Evolutionary conservation across 495 filamentous ascomycete genomes (phyloP), one percentile per base, ranked within the genome.

Genomic region (Letharia lupina): DNA sequence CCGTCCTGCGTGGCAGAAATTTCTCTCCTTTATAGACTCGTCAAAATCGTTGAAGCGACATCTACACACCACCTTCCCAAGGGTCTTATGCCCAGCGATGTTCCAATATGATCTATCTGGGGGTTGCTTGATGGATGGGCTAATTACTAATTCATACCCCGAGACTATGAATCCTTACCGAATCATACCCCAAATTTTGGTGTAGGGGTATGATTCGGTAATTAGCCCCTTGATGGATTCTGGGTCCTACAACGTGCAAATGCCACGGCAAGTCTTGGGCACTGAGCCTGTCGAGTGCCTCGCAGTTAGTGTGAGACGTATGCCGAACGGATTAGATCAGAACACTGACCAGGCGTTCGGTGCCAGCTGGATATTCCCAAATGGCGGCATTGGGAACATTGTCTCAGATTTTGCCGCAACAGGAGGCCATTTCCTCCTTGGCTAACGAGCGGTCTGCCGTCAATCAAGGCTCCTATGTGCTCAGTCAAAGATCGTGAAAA

Each of bases 31-130:
- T 11, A 62, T 66, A 6, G 31, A 66, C 23, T 18, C 41, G 1
- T 7, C 56, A 18, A 33, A 48, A 42, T 66, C n/a, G 42, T 20
- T 6, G 56, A 65, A 15, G 64, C 37, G 8, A 31, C 18, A n/a
- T 61, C 57, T 9, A 61, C 40, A n/a, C 44, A 16, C n/a, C 42
- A 54, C 12, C 1, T 47, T 20, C 65, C 65, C 40, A 54, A 37
- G 31, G 40, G 39, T 35, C 1, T 1, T 11, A n/a, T 52, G 6
- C 65, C 73, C 1, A 56, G 72, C 9, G 77, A 82, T 35, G 78
- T 87, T 78, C 74, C 66, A 77, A 31, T 87, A 82, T 65, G 72
- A 78, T 4, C 74, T 87, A 0, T 75, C 76, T 16, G 85, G 85
- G 28, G 70, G 70, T 31, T 70, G 77, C 23, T 28, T 28, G 23